Percentiles rank a stretch among this genome's conserved stretches.
phyloP scores from a whole-genome alignment of 2,329 filamentous ascomycete genomes.

The Aspergillus eucalypticola region DNA sequence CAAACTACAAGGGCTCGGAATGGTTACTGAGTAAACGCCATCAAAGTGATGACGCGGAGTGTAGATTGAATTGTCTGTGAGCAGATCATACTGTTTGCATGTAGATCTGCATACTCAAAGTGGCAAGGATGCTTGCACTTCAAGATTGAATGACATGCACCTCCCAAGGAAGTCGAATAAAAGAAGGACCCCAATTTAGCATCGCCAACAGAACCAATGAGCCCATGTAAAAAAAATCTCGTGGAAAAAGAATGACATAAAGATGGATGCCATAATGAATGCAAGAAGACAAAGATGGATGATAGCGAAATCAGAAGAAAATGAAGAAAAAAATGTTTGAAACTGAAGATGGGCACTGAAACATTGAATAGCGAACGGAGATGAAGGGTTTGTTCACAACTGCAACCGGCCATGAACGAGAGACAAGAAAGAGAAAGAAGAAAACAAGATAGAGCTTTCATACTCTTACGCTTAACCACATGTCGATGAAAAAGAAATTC shows the following conservation, averaged over 20 bases:
- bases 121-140: constrained; percentile 7
- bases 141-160: constrained; percentile 10
- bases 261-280: constrained; percentile 11
- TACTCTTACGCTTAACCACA: constrained; percentile 34
- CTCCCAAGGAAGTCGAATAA: constrained; percentile 11
- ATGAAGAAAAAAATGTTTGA: constrained; percentile 13
- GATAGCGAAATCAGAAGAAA: constrained; percentile 13
- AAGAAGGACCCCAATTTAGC: constrained; percentile 4
- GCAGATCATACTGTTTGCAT: constrained; percentile 7
- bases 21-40: not conserved
- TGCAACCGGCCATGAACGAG: constrained; percentile 36
- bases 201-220: constrained; percentile 7
- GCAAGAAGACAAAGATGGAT: constrained; percentile 13
- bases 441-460: constrained; percentile 27
- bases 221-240: constrained; percentile 6
- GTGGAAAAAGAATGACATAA: constrained; percentile 14
- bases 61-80: constrained; percentile 19
- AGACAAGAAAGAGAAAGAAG: constrained; percentile 27
- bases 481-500: constrained; percentile 37
- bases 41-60: constrained; percentile 11
- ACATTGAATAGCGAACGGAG: constrained; percentile 23
- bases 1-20: not conserved
- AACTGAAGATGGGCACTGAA: constrained; percentile 22
- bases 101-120: not conserved
- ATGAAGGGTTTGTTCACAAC: constrained; percentile 27